phyloP scores from a whole-genome alignment of 306 rosid genomes.

The Parietaria judaica region DNA sequence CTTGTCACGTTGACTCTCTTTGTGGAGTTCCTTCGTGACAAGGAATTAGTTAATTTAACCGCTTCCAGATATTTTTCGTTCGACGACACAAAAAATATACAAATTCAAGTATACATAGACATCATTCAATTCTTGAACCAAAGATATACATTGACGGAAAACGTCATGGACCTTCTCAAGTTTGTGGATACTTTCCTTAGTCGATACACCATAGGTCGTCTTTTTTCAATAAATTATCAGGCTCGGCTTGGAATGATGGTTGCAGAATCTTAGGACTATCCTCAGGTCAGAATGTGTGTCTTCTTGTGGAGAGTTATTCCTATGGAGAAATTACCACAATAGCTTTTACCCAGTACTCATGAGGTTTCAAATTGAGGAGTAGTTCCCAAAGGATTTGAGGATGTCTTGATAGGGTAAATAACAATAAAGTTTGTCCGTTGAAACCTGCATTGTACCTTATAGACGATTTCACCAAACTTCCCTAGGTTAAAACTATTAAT shows the following conservation, averaged over 20 bases:
- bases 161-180: conserved; percentile 63
- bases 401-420: conserved; percentile 26
- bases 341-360: conserved; percentile 63
- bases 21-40: conserved; percentile 95
- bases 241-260: conserved; percentile 74
- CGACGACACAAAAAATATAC: conserved; percentile 51
- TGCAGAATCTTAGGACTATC: conserved; percentile 81
- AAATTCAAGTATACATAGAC: conserved; percentile 54
- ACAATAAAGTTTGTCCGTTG: conserved; percentile 26
- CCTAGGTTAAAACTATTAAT: conserved; percentile 55
- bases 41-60: conserved; percentile 76
- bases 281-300: conserved; percentile 76
- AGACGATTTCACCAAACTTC: conserved; percentile 80
- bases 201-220: conserved; percentile 69
- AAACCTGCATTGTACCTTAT: conserved; percentile 38
- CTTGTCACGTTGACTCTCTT: conserved; percentile 75
- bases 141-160: conserved; percentile 67
- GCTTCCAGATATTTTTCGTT: conserved; percentile 42
- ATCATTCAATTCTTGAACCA: conserved; percentile 51
- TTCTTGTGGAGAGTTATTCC: conserved; percentile 76
- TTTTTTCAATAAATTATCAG: conserved; percentile 66
- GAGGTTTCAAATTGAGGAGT: conserved; percentile 62
- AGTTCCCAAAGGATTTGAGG: conserved; percentile 70
- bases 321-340: conserved; percentile 51
- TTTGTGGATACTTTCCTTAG: conserved; percentile 63